These are phyloP conservation scores for Colletotrichum costaricense DNA, from an alignment of 2,329 filamentous ascomycete species.

Conservation along the genomic window DNA sequence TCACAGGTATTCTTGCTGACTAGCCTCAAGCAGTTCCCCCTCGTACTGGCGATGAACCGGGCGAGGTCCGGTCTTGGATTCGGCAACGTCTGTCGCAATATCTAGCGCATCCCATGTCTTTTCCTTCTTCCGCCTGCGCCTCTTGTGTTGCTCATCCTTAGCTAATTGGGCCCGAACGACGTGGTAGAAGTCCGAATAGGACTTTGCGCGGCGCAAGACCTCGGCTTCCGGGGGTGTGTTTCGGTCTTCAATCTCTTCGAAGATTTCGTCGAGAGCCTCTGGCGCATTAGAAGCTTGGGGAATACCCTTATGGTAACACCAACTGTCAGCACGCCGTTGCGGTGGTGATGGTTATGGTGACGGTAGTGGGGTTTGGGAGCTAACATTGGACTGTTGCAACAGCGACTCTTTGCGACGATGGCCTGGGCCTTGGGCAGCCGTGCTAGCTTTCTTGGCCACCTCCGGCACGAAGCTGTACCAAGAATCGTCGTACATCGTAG, in stretches of 20 bases:
- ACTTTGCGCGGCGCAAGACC: conserved; percentile 74
- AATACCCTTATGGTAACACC: conserved; percentile 60
- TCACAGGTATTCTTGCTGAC: conserved; percentile 86
- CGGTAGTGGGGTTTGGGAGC: conserved; percentile 40
- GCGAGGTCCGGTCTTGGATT: conserved; percentile 24
- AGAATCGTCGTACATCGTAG: conserved; percentile 81
- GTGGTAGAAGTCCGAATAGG: conserved; percentile 82
- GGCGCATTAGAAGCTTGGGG: conserved; percentile 61
- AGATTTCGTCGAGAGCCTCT: conserved; percentile 67
- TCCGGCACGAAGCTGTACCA: conserved; percentile 85
- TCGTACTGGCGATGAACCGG: conserved; percentile 68
- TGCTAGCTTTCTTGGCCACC: conserved; percentile 60
- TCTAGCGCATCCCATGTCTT: conserved; percentile 64
- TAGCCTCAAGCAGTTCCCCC: conserved; percentile 79
- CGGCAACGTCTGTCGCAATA: conserved; percentile 43
- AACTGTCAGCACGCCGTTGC: conserved; percentile 39
- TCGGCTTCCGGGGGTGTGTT: conserved; percentile 75
- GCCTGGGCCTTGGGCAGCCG: conserved; percentile 56
- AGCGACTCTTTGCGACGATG: conserved; percentile 78
- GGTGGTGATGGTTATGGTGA: background rate
- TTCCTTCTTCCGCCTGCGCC: conserved; percentile 51
- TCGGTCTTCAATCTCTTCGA: conserved; percentile 66
- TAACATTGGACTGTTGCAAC: conserved; percentile 73
- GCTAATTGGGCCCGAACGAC: conserved; percentile 67
- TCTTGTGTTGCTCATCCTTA: conserved; percentile 59